Evolutionary conservation across 345 rosid genomes (phyloP).

Genomic region (Acer saccharum): DNA sequence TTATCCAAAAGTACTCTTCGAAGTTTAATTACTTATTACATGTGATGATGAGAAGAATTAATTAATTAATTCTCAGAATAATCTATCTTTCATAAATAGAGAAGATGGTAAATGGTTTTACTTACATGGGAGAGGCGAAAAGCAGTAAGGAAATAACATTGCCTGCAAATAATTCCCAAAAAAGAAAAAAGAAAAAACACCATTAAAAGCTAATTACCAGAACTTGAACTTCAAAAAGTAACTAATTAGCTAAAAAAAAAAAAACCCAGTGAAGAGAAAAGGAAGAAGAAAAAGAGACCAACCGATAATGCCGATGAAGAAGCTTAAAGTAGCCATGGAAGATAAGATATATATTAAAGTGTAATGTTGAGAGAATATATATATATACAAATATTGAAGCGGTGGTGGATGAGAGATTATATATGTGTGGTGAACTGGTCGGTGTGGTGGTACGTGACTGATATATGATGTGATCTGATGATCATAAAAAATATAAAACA

Average conservation of each 20-base stretch:
- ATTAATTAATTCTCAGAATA: background rate
- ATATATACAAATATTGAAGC: too few relatives aligned
- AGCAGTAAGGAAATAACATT: constrained; percentile 57
- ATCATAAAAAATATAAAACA: too few relatives aligned
- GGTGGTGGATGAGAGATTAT: too few relatives aligned
- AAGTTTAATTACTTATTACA: too few relatives aligned
- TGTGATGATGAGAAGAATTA: too few relatives aligned
- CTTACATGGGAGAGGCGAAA: constrained; percentile 65
- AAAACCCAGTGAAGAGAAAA: too few relatives aligned
- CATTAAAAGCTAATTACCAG: background rate
- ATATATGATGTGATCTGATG: too few relatives aligned
- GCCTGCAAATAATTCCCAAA: constrained; percentile 32
- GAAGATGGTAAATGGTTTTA: background rate
- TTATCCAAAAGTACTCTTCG: too few relatives aligned
- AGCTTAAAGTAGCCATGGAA: constrained; percentile 45
- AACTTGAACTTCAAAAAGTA: too few relatives aligned
- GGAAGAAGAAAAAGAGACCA: background rate
- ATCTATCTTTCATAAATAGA: background rate
- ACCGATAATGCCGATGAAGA: constrained; percentile 58
- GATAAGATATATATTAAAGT: background rate
- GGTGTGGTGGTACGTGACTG: too few relatives aligned
- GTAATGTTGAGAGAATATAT: background rate
- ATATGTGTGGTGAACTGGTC: too few relatives aligned
- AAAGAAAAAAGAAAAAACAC: background rate
- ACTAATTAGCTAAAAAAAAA: background rate